Evolutionary conservation across 1,284 basidiomycete genomes (phyloP).

Genomic region (Ganoderma resinaceum): DNA sequence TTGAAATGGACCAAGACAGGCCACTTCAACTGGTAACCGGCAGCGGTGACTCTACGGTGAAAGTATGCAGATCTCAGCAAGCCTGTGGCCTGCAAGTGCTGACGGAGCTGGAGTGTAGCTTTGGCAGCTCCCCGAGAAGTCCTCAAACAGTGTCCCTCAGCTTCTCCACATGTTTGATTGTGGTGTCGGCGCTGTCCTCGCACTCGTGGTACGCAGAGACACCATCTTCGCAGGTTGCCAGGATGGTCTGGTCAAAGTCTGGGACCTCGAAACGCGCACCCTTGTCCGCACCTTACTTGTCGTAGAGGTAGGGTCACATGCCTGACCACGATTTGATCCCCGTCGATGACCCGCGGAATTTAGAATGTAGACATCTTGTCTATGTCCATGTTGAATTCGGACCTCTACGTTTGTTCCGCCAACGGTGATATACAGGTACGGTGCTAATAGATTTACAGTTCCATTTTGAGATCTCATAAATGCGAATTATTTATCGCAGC

Average conservation of each 20-base stretch:
- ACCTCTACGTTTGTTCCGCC: conserved; percentile 85
- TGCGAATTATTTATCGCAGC: conserved; percentile 45
- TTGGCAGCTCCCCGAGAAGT: conserved; percentile 66
- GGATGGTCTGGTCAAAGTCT: conserved; percentile 91
- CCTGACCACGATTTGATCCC: neutral
- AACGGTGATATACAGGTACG: conserved; percentile 81
- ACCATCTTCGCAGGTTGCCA: conserved; percentile 94
- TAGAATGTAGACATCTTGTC: conserved; percentile 83
- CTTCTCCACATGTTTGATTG: conserved; percentile 70
- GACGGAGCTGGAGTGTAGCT: conserved; percentile 48
- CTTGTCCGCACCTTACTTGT: conserved; percentile 87
- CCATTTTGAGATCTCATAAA: neutral
- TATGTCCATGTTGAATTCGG: conserved; percentile 75
- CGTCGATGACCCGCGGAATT: neutral
- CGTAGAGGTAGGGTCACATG: conserved; percentile 64
- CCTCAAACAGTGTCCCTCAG: conserved; percentile 44
- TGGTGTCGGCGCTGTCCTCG: conserved; percentile 77
- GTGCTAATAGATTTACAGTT: neutral
- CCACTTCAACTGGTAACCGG: conserved; percentile 77
- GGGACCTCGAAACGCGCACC: conserved; percentile 91
- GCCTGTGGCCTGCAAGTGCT: neutral
- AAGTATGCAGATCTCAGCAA: conserved; percentile 51
- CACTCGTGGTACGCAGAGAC: conserved; percentile 77
- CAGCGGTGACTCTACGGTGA: conserved; percentile 89
- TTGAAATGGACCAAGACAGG: conserved; percentile 41